These are phyloP conservation scores for Pyrrhoderma noxium DNA, from an alignment of 1,284 basidiomycete species.

Conservation along the genomic window DNA sequence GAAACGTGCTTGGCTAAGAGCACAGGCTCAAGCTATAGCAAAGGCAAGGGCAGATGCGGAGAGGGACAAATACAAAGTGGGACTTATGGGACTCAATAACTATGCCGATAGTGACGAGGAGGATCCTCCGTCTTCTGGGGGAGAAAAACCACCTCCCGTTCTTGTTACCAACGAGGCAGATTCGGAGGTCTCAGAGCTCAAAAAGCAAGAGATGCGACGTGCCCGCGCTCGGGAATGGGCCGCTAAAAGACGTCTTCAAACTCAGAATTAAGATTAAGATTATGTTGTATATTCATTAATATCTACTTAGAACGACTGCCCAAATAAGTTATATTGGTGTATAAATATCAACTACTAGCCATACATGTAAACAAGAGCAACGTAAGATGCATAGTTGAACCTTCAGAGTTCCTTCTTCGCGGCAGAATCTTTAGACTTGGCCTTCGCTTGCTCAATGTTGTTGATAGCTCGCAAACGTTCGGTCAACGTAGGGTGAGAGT, in stretches of 20 bases:
- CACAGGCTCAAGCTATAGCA: conserved; percentile 35
- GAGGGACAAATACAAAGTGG: conserved; percentile 24
- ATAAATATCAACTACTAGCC: too few species aligned
- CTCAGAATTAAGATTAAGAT: background rate
- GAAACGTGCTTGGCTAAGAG: conserved; percentile 50
- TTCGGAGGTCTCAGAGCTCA: background rate
- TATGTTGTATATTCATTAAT: too few species aligned
- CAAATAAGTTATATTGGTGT: too few species aligned
- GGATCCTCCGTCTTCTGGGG: conserved; percentile 22
- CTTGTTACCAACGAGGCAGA: conserved; percentile 13
- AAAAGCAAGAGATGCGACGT: conserved; percentile 41
- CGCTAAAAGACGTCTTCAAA: conserved; percentile 32
- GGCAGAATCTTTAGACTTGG: conserved; percentile 9
- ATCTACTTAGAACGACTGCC: too few species aligned
- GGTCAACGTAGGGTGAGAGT: conserved; percentile 86
- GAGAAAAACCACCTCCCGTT: background rate
- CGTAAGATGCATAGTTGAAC: too few species aligned
- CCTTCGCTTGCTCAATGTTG: conserved; percentile 34
- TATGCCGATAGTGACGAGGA: conserved; percentile 51
- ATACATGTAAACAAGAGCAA: too few species aligned
- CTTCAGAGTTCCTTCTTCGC: conserved; percentile 22
- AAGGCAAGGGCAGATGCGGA: conserved; percentile 23
- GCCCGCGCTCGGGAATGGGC: conserved; percentile 51
- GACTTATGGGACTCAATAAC: conserved; percentile 44
- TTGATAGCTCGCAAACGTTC: conserved; percentile 81